Evolutionary conservation across 345 rosid species (phyloP).

Genomic region (Camelina laxa): DNA sequence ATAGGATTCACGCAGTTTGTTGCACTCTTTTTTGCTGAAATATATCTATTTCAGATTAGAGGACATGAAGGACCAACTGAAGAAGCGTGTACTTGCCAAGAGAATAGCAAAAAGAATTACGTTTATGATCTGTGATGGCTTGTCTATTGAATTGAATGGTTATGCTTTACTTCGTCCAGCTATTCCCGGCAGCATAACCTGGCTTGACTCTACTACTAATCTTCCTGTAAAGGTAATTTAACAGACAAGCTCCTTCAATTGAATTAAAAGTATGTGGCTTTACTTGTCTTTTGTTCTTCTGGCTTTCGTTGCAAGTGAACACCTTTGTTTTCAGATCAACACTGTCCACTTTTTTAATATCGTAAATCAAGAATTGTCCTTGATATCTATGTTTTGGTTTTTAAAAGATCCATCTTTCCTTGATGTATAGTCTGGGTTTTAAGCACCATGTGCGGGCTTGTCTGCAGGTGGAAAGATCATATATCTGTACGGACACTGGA

Average conservation of each 20-base stretch:
- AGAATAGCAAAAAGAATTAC: conserved; percentile 70
- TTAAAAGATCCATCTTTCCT: conserved; percentile 7
- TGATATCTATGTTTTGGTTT: conserved; percentile 13
- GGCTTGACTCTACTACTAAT: conserved; percentile 97
- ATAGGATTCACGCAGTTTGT: not conserved
- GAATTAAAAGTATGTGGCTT: not conserved
- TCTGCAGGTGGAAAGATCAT: conserved; percentile 85
- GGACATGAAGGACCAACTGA: conserved; percentile 89
- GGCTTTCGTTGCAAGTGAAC: not conserved
- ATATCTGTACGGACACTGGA: conserved; percentile 93
- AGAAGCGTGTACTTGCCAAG: conserved; percentile 82
- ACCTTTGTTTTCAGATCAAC: conserved; percentile 4
- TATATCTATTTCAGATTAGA: conserved; percentile 61
- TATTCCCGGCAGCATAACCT: conserved; percentile 76
- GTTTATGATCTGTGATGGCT: conserved; percentile 58
- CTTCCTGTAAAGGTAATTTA: conserved; percentile 77
- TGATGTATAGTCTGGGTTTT: conserved; percentile 20
- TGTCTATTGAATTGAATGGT: conserved; percentile 78
- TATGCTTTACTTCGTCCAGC: conserved; percentile 90
- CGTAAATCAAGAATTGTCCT: conserved; percentile 18
- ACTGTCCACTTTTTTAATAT: conserved; percentile 3
- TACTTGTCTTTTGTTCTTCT: conserved; percentile 4
- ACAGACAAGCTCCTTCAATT: conserved; percentile 4
- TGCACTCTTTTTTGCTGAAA: conserved; percentile 22
- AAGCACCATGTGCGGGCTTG: conserved; percentile 17